Evolutionary conservation across 2,329 filamentous ascomycete species (phyloP), one percentile per base, ranked within the genome.

Genomic region (Diaporthe amygdali): DNA sequence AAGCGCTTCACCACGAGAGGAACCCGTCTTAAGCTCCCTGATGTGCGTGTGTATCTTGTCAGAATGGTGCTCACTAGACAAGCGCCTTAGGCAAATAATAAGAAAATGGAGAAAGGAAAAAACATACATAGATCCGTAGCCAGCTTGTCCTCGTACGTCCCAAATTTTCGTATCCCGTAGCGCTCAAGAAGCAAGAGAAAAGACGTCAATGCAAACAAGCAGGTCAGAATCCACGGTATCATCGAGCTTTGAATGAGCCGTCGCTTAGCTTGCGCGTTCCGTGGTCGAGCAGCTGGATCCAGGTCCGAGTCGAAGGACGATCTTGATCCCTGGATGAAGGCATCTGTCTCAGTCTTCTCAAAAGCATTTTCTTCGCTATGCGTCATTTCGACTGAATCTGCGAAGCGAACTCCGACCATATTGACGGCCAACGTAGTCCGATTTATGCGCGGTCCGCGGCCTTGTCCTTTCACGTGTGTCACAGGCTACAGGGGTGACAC

Each of bases 201-300:
- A 15, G 68, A 71, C 8, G 71, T 72, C 34, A 70, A 59, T 3
- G 71, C 71, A 44, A 72, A 72, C 44, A 72, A 47, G 41, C 71
- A 68, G 8, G 71, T 69, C 49, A 72, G 51, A 1, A 72, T 34
- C 71, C 71, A 72, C 20, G 71, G 71, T n/a, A 72, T 72, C 44
- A 72, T 49, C 20, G 66, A 47, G 44, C 66, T 68, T 22, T 68
- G 54, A 12, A 39, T 68, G 3, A 68, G 66, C 41, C 66, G 52
- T 7, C 41, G 59, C 59, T 22, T 64, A 25, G 52, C 32, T 39
- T n/a, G 66, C n/a, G 52, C 27, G 8, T 49, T 68, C 10, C 52
- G 20, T 10, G 52, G 66, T 27, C 10, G 52, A 3, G 20, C 66
- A 14, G 52, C 44, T 5, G 59, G 59, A 20, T 68, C 66, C 17